Evolutionary conservation across 2,329 filamentous ascomycete species (phyloP).

Genomic region (Fusarium tupiense): DNA sequence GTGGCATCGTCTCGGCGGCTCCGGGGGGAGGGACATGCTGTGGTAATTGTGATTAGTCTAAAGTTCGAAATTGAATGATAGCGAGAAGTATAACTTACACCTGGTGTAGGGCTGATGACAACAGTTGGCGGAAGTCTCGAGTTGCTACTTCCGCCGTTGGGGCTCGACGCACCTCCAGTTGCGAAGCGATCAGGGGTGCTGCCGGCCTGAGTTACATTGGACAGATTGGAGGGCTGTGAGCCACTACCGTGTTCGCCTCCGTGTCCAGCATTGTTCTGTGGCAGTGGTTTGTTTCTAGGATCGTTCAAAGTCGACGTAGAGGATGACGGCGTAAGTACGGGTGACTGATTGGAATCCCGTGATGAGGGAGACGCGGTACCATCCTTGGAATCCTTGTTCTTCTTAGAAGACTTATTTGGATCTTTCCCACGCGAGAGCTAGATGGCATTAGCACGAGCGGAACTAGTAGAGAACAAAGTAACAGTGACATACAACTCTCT

Average conservation of each 20-base stretch:
- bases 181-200: conserved; percentile 56
- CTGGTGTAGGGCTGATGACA: conserved; percentile 92
- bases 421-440: conserved; percentile 94
- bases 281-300: conserved; percentile 81
- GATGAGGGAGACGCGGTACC: conserved; percentile 83
- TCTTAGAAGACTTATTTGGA: conserved; percentile 83
- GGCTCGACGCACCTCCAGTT: conserved; percentile 48
- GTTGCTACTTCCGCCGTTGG: conserved; percentile 49
- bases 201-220: conserved; percentile 50
- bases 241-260: conserved; percentile 55
- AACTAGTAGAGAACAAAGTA: neutral
- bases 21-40: conserved; percentile 91
- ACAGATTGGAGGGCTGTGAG: conserved; percentile 53
- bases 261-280: conserved; percentile 61
- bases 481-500: conserved; percentile 86
- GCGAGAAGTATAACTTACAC: conserved; percentile 66
- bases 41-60: conserved; percentile 16
- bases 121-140: conserved; percentile 79
- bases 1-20: conserved; percentile 96
- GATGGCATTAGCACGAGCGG: conserved; percentile 21
- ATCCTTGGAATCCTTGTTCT: conserved; percentile 77
- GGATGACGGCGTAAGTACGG: conserved; percentile 81
- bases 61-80: neutral
- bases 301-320: conserved; percentile 90
- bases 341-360: conserved; percentile 68